Evolutionary conservation across 495 filamentous ascomycete species (phyloP).

Genomic region (Daldinia loculata): DNA sequence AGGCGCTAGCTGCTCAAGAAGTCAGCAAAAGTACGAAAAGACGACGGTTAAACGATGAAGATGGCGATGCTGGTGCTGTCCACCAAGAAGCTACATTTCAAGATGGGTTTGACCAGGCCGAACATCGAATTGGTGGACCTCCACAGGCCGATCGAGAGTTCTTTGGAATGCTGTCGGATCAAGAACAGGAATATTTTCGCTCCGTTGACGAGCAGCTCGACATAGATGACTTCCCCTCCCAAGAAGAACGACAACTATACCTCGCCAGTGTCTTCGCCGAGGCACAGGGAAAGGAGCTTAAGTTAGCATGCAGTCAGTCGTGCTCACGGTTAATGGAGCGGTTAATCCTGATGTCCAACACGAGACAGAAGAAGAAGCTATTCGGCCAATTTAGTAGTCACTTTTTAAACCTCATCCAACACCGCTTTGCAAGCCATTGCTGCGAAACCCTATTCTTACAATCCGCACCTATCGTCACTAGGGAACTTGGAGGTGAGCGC

Average conservation of each 20-base stretch:
- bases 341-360: conserved; percentile 81
- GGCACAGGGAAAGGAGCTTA: conserved; percentile 90
- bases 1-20: conserved; percentile 45
- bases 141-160: conserved; percentile 64
- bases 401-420: conserved; percentile 87
- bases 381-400: conserved; percentile 88
- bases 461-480: conserved; percentile 77
- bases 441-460: conserved; percentile 92
- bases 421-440: conserved; percentile 95
- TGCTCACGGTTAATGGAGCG: conserved; percentile 94
- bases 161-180: conserved; percentile 87
- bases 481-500: conserved; percentile 66
- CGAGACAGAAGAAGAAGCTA: conserved; percentile 81
- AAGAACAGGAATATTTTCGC: conserved; percentile 95
- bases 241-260: conserved; percentile 82
- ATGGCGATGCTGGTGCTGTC: conserved; percentile 20
- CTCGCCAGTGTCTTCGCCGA: conserved; percentile 86
- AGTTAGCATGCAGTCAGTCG: conserved; percentile 92
- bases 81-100: conserved; percentile 47
- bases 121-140: conserved; percentile 29
- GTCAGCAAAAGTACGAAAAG: conserved; percentile 48
- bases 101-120: conserved; percentile 29
- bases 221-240: conserved; percentile 79
- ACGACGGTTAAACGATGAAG: conserved; percentile 47
- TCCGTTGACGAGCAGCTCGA: conserved; percentile 88